Evolutionary conservation across 352 stramenopile genomes (phyloP).

Genomic region (Globisporangium solare): DNA sequence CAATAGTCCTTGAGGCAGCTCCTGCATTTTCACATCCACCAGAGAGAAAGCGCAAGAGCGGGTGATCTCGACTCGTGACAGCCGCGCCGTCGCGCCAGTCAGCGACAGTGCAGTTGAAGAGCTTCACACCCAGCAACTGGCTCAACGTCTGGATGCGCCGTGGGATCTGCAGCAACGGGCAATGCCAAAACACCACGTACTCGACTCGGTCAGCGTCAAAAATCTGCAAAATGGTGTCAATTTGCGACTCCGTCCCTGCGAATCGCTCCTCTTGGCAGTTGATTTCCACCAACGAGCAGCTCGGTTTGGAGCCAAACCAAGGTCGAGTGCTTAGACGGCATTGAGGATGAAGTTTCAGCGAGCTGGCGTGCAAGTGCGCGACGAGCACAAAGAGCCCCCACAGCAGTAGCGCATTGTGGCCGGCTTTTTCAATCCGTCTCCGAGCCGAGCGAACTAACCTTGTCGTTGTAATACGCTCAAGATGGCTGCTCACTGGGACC

Average conservation of each 20-base stretch:
- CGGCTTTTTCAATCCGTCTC: constrained; percentile 11
- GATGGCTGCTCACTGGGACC: no score
- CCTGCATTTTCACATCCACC: constrained; percentile 12
- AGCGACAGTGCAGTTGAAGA: constrained; percentile 28
- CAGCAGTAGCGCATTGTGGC: constrained; percentile 9
- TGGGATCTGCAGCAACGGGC: constrained; percentile 15
- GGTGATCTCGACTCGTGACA: constrained; percentile 7
- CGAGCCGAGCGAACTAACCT: not conserved
- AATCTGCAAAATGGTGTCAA: constrained; percentile 12
- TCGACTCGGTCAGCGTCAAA: constrained; percentile 15
- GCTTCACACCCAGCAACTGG: constrained; percentile 21
- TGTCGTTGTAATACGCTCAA: not conserved
- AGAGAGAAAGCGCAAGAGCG: constrained; percentile 12
- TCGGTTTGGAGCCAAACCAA: constrained; percentile 17
- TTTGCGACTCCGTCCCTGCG: constrained; percentile 10
- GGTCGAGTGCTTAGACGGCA: constrained; percentile 23
- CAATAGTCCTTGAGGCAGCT: constrained; percentile 9
- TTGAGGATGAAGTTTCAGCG: constrained; percentile 2
- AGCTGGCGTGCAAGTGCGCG: constrained; percentile 12
- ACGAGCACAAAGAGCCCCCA: constrained; percentile 19
- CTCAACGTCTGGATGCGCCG: constrained; percentile 10
- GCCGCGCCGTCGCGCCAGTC: constrained; percentile 14
- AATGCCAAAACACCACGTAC: constrained; percentile 26
- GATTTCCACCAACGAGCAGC: constrained; percentile 26
- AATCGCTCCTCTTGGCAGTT: constrained; percentile 13